Conservation (phyloP, 2,329 filamentous ascomycete genomes). For the Colletotrichum zoysiae region DNA sequence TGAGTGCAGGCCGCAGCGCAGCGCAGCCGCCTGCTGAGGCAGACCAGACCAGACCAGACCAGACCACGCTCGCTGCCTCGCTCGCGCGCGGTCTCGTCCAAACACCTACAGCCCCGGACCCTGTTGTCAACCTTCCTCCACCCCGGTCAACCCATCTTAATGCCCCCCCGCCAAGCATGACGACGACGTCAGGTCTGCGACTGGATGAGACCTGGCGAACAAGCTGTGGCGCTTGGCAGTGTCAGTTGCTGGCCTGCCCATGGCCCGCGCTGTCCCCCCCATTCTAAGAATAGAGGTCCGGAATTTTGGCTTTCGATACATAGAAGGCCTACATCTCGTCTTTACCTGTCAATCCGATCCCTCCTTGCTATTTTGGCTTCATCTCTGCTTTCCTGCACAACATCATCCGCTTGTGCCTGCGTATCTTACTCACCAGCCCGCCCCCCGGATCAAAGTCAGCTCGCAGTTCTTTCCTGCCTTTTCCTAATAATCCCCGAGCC, state of each 20-base stretch:
- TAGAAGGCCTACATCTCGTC: conserved; percentile 33
- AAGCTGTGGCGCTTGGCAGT: conserved; percentile 41
- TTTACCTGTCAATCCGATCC: background rate
- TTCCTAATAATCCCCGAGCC: conserved; percentile 8
- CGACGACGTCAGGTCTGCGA: conserved; percentile 38
- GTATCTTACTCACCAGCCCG: conserved; percentile 28
- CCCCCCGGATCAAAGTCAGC: background rate
- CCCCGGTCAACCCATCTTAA: conserved; percentile 10
- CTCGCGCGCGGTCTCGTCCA: conserved; percentile 18
- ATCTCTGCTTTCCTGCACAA: background rate
- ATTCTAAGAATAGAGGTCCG: conserved; percentile 31
- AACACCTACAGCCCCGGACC: conserved; percentile 29
- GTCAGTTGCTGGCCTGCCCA: conserved; percentile 37
- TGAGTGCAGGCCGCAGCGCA: background rate
- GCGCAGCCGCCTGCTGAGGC: background rate
- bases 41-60: background rate
- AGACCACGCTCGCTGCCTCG: background rate
- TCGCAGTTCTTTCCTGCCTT: background rate
- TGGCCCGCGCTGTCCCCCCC: conserved; percentile 33
- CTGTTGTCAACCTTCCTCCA: conserved; percentile 12
- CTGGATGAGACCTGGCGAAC: conserved; percentile 38
- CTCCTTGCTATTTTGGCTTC: conserved; percentile 18
- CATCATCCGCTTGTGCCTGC: background rate
- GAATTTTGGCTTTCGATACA: conserved; percentile 37
- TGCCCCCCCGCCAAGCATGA: conserved; percentile 31